A percentile compares a stretch with the other conserved stretches of the same genome.
Conservation (phyloP, 768 basidiomycete species). For the Saitozyma podzolica region DNA sequence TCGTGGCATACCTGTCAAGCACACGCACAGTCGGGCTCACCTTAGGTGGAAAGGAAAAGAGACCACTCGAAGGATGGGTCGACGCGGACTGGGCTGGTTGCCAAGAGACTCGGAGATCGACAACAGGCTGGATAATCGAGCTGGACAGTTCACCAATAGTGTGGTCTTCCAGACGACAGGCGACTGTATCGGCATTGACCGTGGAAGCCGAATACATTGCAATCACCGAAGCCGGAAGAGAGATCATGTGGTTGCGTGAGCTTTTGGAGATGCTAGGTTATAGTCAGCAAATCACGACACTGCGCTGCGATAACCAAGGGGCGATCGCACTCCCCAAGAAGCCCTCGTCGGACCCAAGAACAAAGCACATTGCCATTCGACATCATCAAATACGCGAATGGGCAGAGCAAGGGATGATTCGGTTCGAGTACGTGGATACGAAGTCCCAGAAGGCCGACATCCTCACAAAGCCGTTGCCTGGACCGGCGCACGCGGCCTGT, state of each 20-base stretch:
- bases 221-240: slow-evolving; percentile 46
- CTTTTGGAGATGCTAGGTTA: slow-evolving; percentile 26
- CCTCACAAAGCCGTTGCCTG: slow-evolving; percentile 50
- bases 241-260: slow-evolving; percentile 53
- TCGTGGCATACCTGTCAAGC: slow-evolving; percentile 13
- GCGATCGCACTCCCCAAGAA: slow-evolving; percentile 53
- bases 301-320: slow-evolving; percentile 54
- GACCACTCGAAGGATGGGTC: slow-evolving; percentile 17
- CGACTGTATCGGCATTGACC: slow-evolving; percentile 54
- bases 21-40: slow-evolving; percentile 53
- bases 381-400: slow-evolving; percentile 54
- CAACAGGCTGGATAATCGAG: slow-evolving; percentile 50
- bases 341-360: slow-evolving; percentile 49
- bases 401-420: not conserved
- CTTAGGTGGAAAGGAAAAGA: slow-evolving; percentile 15
- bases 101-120: slow-evolving; percentile 46
- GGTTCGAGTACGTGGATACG: slow-evolving; percentile 31
- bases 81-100: slow-evolving; percentile 50
- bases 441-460: slow-evolving; percentile 54
- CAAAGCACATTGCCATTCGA: slow-evolving; percentile 56
- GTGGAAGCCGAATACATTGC: slow-evolving; percentile 59
- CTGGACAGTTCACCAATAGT: slow-evolving; percentile 52
- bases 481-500: not conserved
- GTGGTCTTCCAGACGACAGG: slow-evolving; percentile 57
- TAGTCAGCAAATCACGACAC: slow-evolving; percentile 2